Percentiles rank a stretch among this genome's conserved stretches.
phyloP scores from a whole-genome alignment of 2,329 filamentous ascomycete species.

The Fusarium sp. region DNA sequence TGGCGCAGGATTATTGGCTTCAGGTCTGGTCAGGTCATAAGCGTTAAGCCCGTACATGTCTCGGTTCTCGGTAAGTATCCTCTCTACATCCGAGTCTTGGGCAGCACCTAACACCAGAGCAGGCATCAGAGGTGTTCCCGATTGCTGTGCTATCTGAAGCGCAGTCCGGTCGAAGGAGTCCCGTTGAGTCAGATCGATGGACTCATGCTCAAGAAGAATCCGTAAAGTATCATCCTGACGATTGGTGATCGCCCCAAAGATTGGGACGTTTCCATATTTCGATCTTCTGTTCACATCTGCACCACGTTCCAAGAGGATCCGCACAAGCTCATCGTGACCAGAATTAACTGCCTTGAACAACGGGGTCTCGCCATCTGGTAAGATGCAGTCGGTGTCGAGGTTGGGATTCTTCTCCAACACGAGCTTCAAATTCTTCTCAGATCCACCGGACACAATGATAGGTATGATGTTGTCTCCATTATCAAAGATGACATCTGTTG shows the following conservation, averaged over 20 bases:
- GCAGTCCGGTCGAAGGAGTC: constrained; percentile 19
- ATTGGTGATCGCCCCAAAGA: constrained; percentile 21
- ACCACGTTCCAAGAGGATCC: constrained; percentile 20
- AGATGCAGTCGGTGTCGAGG: constrained; percentile 18
- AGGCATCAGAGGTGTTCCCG: constrained; percentile 9
- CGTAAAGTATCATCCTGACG: constrained; percentile 1
- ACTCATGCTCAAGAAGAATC: constrained; percentile 10
- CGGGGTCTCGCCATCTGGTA: constrained; percentile 11
- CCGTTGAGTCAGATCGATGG: constrained; percentile 14
- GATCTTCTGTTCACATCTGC: constrained; percentile 22
- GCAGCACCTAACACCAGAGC: constrained; percentile 11
- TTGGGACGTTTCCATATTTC: constrained; percentile 8
- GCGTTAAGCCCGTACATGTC: constrained; percentile 27
- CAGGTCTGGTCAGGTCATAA: constrained; percentile 2
- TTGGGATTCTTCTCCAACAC: constrained; percentile 23
- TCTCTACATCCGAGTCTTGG: constrained; percentile 7
- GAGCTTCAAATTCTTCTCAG: constrained; percentile 15
- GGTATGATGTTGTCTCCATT: constrained; percentile 21
- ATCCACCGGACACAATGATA: constrained; percentile 16
- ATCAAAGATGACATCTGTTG: constrained; percentile 3
- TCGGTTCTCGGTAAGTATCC: constrained; percentile 7
- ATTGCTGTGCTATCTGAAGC: constrained; percentile 19
- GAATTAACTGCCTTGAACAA: constrained; percentile 16
- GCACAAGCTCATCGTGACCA: constrained; percentile 2
- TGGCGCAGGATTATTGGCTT: background rate